A percentile compares a stretch with the other conserved stretches of the same genome.
Evolutionary conservation across 257 asterid genomes (phyloP).

Genomic region (Scutellaria galericulata): DNA sequence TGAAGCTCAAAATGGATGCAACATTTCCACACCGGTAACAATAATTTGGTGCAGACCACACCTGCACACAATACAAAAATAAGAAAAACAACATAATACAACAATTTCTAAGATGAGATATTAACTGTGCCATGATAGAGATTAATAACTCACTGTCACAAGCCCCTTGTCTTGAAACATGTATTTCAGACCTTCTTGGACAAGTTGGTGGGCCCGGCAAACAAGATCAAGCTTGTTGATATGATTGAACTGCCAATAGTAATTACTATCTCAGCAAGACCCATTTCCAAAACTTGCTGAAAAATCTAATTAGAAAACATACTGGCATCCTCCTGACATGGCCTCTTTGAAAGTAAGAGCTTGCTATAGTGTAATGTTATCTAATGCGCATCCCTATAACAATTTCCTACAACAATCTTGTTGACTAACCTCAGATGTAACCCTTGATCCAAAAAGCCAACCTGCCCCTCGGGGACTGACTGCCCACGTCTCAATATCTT

Average conservation of each 20-base stretch:
- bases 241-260: slow-evolving; percentile 82
- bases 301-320: background rate
- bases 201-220: slow-evolving; percentile 99
- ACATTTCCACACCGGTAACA: slow-evolving; percentile 99
- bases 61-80: slow-evolving; percentile 56
- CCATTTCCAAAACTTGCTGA: background rate
- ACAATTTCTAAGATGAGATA: background rate
- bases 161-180: slow-evolving; percentile 99
- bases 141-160: slow-evolving; percentile 79
- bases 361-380: background rate
- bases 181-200: slow-evolving; percentile 96
- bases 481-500: slow-evolving; percentile 99
- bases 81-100: background rate
- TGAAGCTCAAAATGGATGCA: slow-evolving; percentile 96
- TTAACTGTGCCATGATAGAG: background rate
- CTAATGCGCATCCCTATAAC: background rate
- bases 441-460: slow-evolving; percentile 99
- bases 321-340: background rate
- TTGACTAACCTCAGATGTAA: slow-evolving; percentile 80
- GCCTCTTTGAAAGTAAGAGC: background rate
- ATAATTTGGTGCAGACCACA: slow-evolving; percentile 99
- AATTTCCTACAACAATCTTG: background rate
- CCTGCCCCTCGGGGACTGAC: slow-evolving; percentile 99
- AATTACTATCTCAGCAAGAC: background rate
- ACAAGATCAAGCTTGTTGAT: slow-evolving; percentile 93